Conservation (phyloP, 352 stramenopile species). For the Blastocystis sp. region DNA sequence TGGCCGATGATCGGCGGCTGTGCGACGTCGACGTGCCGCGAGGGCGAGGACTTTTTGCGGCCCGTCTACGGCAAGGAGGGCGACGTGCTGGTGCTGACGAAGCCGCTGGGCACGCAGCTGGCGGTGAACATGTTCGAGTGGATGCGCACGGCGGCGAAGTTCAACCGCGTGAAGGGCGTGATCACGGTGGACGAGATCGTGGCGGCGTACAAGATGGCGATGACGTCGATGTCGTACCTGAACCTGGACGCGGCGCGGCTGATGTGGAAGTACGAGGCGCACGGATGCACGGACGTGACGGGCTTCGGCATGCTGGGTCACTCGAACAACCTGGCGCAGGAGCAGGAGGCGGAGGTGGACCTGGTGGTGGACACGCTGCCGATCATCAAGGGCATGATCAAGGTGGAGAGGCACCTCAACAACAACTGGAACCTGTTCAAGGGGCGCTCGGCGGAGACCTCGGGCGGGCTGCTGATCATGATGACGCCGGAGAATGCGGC, state of each 20-base stretch:
- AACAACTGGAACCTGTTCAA: constrained; percentile 86
- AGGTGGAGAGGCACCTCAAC: constrained; percentile 80
- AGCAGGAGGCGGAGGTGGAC: constrained; percentile 80
- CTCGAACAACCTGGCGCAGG: constrained; percentile 86
- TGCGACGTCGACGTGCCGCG: constrained; percentile 77
- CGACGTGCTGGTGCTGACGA: constrained; percentile 87
- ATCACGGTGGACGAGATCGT: constrained; percentile 78
- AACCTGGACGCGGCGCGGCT: constrained; percentile 85
- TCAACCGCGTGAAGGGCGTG: constrained; percentile 78
- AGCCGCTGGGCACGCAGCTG: constrained; percentile 88
- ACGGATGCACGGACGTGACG: constrained; percentile 90
- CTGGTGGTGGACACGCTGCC: constrained; percentile 88
- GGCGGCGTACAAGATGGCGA: constrained; percentile 84
- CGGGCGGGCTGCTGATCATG: constrained; percentile 85
- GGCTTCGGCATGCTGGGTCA: constrained; percentile 90
- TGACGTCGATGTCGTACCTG: constrained; percentile 86
- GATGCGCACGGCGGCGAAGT: constrained; percentile 75
- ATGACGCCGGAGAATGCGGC: constrained; percentile 81
- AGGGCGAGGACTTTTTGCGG: constrained; percentile 80
- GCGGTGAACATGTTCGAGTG: constrained; percentile 70
- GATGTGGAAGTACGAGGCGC: constrained; percentile 86
- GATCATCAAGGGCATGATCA: constrained; percentile 83
- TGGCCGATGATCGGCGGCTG: constrained; percentile 90
- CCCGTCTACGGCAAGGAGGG: constrained; percentile 82
- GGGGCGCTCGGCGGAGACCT: constrained; percentile 88